Percentiles rank a stretch among this genome's conserved stretches.
These are phyloP conservation scores for Spathaspora passalidarum DNA, from an alignment of 805 yeast species.

Conservation along the genomic window DNA sequence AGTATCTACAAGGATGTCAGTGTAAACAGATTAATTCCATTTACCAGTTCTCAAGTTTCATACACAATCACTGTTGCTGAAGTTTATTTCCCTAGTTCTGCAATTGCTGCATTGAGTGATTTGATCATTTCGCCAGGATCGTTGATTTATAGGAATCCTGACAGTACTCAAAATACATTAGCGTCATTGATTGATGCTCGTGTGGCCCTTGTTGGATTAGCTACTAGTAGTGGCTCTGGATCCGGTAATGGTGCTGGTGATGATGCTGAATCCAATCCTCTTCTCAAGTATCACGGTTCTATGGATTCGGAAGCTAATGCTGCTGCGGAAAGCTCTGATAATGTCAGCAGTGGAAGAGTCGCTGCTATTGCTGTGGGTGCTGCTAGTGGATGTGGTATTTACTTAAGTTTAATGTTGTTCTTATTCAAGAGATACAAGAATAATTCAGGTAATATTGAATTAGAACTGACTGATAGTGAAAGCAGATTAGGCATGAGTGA, in stretches of 20 bases:
- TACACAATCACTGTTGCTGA: constrained; percentile 88
- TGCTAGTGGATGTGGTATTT: constrained; percentile 68
- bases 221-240: constrained; percentile 4
- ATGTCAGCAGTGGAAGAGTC: constrained; percentile 39
- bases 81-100: constrained; percentile 67
- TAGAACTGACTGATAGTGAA: constrained; percentile 41
- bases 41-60: constrained; percentile 45
- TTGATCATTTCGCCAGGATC: constrained; percentile 53
- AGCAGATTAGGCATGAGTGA: constrained; percentile 26
- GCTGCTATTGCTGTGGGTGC: constrained; percentile 85
- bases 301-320: constrained; percentile 22
- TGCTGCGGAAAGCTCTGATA: constrained; percentile 11
- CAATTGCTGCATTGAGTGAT: constrained; percentile 48
- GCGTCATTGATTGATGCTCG: constrained; percentile 70
- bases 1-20: constrained; percentile 41
- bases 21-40: constrained; percentile 74
- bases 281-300: constrained; percentile 26
- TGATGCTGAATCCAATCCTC: constrained; percentile 2
- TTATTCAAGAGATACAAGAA: constrained; percentile 48
- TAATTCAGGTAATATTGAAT: constrained; percentile 25
- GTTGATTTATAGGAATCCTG: constrained; percentile 56
- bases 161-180: constrained; percentile 52
- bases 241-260: neutral
- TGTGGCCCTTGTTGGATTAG: constrained; percentile 54
- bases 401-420: constrained; percentile 58